Evolutionary conservation across 2,329 filamentous ascomycete species (phyloP), one percentile per base, ranked within the genome.

Genomic region (Phoma herbarum): DNA sequence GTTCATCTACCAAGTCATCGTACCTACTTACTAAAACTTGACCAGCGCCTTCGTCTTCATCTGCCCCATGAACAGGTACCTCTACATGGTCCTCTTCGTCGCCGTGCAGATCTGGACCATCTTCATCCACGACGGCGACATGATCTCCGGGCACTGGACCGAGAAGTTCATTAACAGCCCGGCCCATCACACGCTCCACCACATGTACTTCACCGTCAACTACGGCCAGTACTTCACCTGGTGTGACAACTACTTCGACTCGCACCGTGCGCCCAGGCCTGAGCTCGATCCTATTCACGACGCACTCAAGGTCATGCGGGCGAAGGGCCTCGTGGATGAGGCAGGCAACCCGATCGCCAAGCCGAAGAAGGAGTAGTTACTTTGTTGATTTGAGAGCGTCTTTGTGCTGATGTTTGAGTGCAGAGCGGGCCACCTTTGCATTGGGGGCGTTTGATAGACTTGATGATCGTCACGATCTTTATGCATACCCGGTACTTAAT

Each of bases 131-230:
- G 80, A 82, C 62, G 80, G 80, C 61, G 80, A 82, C 74, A 81
- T 81, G 78, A 80, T 82, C 50, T 74, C 79, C 14, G 79, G 78
- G 50, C 79, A 82, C 64, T 81, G 79, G 78, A 72, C 78, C 18
- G 80, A 81, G 58, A 80, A 78, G 60, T 81, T 75, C 64, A 78
- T 82, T 75, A 82, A 82, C 76, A 80, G 79, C 61, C 79, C 81
- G 7, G 80, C 81, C 11, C 79, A 81, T 68, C 80, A 82, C 74
- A 81, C 80, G 4, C 73, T 82, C 29, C 80, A 82, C 68, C 80
- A 82, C 72, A 79, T 82, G 69, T 82, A 81, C 72, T 82, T 82
- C 67, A 82, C 77, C 59, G 77, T 79, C 77, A 82, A 82, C 72
- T 82, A 82, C 68, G 80, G 80, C 58, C 80, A 82, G 69, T 82